Conservation (phyloP, 306 rosid species). For the Arachis stenosperma region DNA sequence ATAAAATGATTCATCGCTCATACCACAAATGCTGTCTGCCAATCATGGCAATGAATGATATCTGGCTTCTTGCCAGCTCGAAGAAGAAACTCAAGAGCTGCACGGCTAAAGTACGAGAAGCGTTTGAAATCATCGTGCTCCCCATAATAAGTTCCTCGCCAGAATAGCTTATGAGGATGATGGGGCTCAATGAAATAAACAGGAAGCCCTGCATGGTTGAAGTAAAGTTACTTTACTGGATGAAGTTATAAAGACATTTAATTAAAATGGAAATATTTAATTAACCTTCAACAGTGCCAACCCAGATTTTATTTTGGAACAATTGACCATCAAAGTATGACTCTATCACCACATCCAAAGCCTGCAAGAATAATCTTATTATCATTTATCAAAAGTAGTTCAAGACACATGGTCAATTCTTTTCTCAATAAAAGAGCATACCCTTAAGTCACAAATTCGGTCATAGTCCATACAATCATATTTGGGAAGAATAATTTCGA, state of each 20-base stretch:
- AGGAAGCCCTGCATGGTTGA: conserved; percentile 78
- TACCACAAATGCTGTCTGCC: conserved; percentile 99
- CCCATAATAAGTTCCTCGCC: conserved; percentile 85
- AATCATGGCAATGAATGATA: conserved; percentile 98
- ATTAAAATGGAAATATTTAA: conserved; percentile 34
- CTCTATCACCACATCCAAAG: conserved; percentile 66
- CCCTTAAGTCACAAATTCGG: conserved; percentile 67
- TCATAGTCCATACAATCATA: conserved; percentile 88
- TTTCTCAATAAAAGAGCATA: conserved; percentile 47
- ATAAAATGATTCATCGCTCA: conserved; percentile 39
- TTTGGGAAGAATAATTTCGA: conserved; percentile 93
- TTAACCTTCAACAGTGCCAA: conserved; percentile 88
- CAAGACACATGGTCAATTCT: conserved; percentile 28
- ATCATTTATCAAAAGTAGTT: conserved; percentile 31
- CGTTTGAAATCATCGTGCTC: conserved; percentile 90
- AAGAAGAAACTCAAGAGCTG: conserved; percentile 90
- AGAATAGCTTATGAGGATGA: conserved; percentile 85
- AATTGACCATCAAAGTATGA: conserved; percentile 84
- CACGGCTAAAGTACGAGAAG: conserved; percentile 92
- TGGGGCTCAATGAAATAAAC: conserved; percentile 95
- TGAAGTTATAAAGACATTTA: conserved; percentile 27
- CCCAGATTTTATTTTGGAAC: conserved; percentile 90
- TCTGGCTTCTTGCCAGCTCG: conserved; percentile 96
- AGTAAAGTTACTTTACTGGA: conserved; percentile 38
- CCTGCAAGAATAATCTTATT: conserved; percentile 55